Evolutionary conservation across 306 rosid species (phyloP).

Genomic region (Sicyos baderoa): DNA sequence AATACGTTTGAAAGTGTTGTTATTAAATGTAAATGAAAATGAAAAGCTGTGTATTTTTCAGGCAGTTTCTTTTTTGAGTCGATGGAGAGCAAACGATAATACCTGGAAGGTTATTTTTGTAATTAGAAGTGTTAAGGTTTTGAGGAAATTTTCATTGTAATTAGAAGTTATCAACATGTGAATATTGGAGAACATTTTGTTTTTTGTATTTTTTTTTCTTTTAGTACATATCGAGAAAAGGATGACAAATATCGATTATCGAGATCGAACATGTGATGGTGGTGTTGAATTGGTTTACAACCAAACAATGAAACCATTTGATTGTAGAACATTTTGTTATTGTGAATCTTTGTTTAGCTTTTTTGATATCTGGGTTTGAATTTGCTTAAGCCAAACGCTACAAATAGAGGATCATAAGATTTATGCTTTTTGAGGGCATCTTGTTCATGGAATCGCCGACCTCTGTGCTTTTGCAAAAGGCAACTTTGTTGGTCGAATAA

Average conservation of each 20-base stretch:
- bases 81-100: background rate
- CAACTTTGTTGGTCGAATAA: background rate
- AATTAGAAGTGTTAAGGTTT: constrained; percentile 7
- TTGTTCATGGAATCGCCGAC: background rate
- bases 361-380: too few relatives aligned
- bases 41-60: background rate
- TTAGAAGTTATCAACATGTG: constrained; percentile 4
- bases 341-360: too few relatives aligned
- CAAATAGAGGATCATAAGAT: background rate
- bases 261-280: too few relatives aligned
- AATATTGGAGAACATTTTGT: background rate
- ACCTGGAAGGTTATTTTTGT: too few relatives aligned
- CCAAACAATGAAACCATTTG: too few relatives aligned
- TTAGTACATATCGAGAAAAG: too few relatives aligned
- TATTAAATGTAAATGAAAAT: constrained; percentile 11
- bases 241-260: too few relatives aligned
- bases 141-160: background rate
- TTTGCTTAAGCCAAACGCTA: background rate
- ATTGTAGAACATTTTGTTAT: too few relatives aligned
- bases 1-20: constrained; percentile 15
- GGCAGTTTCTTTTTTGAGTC: background rate
- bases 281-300: too few relatives aligned
- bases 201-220: too few relatives aligned
- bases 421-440: constrained; percentile 19
- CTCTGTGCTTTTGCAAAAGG: constrained; percentile 10